Base-by-base conservation (phyloP, 352 stramenopile species). In the Thraustochytrium striatum region DNA sequence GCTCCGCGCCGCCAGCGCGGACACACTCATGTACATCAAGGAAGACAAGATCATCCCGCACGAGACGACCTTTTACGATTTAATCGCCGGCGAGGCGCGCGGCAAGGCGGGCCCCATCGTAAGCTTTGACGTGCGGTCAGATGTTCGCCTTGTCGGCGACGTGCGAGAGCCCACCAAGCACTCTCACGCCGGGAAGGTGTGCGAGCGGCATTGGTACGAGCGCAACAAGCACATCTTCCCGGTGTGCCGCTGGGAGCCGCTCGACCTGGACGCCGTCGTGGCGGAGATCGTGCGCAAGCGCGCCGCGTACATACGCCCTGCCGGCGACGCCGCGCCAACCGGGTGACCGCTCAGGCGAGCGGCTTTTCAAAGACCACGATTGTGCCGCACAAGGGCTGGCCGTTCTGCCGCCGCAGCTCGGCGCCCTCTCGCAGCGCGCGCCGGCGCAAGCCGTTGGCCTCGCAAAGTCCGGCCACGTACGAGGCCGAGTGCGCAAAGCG, bases 191-290 rank as follows among this genome's bases (percentile, higher is more conserved):
- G 96, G 96, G 0, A 99, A 99, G 87, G 92, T 99, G 16, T 93
- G 98, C 0, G 92, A 98, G 83, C 91, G 95, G 36, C 85, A 93
- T 65, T 99, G 95, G 95, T 99, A 98, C 84, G 95, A 99, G 85
- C 92, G 95, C 81, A 98, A 98, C 87, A 98, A 98, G 78, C 96
- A 99, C 81, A 98, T 99, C 83, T 99, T 98, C 79, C 96, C 96
- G n/a, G 95, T 94, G 0, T 97, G 88, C 87, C 91, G 95, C 61
- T 99, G 95, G 96, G 95, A 99, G 88, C 87, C 95, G 85, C 78
- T 82, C 19, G 72, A 82, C 35, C 58, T n/a, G n/a, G n/a, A n/a
- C n/a, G n/a, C n/a, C n/a, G n/a, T n/a, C n/a, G n/a, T n/a, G n/a
- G n/a, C n/a, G n/a, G n/a, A n/a, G n/a, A n/a, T n/a, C n/a, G n/a